phyloP scores from a whole-genome alignment of 2,329 filamentous ascomycete species.

The Aspergillus hortae region DNA sequence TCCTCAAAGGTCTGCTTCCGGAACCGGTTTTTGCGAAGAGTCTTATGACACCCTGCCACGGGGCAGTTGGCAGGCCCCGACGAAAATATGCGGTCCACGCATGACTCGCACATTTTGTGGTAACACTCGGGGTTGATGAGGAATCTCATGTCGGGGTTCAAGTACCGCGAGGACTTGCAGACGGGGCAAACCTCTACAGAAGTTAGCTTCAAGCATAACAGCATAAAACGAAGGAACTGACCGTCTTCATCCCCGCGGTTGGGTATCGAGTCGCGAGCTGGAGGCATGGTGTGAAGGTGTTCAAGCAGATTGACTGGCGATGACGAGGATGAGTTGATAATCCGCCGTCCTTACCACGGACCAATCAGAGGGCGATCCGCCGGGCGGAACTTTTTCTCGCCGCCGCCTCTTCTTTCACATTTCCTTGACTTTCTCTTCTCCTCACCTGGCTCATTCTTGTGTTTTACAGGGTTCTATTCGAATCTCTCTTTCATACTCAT shows the following conservation, averaged over 20 bases:
- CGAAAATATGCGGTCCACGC: conserved; percentile 90
- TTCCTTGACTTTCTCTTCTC: conserved; percentile 13
- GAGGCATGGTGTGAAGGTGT: conserved; percentile 24
- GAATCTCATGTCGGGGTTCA: conserved; percentile 91
- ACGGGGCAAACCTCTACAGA: conserved; percentile 80
- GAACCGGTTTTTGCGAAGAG: conserved; percentile 79
- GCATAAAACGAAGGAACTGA: conserved; percentile 14
- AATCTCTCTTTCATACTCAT: conserved; percentile 4
- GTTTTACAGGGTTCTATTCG: neutral
- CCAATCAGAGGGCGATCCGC: conserved; percentile 23
- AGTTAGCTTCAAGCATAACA: conserved; percentile 8
- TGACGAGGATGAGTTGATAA: conserved; percentile 4
- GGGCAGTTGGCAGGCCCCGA: conserved; percentile 90
- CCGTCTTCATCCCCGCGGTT: conserved; percentile 42
- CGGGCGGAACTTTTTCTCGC: conserved; percentile 12
- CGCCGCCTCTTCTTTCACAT: conserved; percentile 10
- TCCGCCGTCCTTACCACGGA: conserved; percentile 15
- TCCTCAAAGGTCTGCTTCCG: conserved; percentile 87
- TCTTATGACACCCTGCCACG: conserved; percentile 81
- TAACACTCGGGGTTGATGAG: conserved; percentile 98
- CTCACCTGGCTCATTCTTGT: neutral
- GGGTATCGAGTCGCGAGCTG: conserved; percentile 28
- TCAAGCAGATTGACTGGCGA: neutral
- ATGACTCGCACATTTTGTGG: conserved; percentile 97
- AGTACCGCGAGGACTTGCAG: conserved; percentile 94